These are phyloP conservation scores for Leccinum rimulosum DNA, from an alignment of 768 basidiomycete species.

Conservation along the genomic window DNA sequence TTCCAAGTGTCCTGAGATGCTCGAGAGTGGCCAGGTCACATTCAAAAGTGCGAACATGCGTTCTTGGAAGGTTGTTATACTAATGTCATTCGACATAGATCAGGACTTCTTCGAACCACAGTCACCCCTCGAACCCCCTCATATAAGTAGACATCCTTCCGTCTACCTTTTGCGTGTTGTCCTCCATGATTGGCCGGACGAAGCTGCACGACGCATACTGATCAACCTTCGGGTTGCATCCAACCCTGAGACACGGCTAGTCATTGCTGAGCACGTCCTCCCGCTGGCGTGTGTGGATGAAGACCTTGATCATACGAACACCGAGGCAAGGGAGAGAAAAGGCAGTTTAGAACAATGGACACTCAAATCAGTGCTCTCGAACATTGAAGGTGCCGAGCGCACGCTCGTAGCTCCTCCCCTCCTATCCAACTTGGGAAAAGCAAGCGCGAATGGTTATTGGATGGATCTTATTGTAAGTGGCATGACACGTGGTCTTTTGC, in stretches of 20 bases:
- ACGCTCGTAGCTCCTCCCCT: conserved; percentile 58
- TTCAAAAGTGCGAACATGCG: conserved; percentile 44
- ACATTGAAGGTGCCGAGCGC: conserved; percentile 50
- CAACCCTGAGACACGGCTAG: conserved; percentile 47
- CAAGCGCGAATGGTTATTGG: conserved; percentile 64
- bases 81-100: conserved; percentile 32
- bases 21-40: conserved; percentile 49
- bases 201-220: conserved; percentile 45
- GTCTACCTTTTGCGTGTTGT: conserved; percentile 72
- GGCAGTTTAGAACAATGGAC: conserved; percentile 24
- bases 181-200: conserved; percentile 79
- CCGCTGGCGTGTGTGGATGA: conserved; percentile 67
- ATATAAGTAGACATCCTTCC: conserved; percentile 41
- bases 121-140: conserved; percentile 31
- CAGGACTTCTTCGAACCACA: conserved; percentile 80
- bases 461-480: conserved; percentile 61
- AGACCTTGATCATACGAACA: conserved; percentile 10
- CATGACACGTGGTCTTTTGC: neutral
- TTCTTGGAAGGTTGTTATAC: neutral
- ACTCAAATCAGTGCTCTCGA: conserved; percentile 33
- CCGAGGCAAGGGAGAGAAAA: conserved; percentile 6
- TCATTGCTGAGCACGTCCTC: conserved; percentile 71
- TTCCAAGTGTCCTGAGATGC: conserved; percentile 53
- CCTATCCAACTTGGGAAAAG: conserved; percentile 72
- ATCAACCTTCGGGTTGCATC: conserved; percentile 42